These are phyloP conservation scores for Omphalotus olearius DNA, from an alignment of 1,284 basidiomycete species.

Conservation along the genomic window DNA sequence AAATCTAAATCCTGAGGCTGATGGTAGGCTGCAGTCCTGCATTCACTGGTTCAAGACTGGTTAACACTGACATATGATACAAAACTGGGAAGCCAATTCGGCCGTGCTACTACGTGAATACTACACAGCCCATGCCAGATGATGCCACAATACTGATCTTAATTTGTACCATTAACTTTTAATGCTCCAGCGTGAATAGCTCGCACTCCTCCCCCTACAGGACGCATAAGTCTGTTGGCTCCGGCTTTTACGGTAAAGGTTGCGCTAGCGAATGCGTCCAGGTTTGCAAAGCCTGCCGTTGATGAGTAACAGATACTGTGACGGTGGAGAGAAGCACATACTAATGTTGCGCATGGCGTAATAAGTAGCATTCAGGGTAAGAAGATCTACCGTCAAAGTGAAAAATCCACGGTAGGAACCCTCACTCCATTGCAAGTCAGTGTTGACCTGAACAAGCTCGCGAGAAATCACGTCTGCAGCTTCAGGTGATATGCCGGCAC, in stretches of 20 bases:
- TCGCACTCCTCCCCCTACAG: constrained; percentile 44
- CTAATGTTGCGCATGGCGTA: constrained; percentile 57
- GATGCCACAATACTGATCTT: neutral
- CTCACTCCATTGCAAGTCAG: constrained; percentile 62
- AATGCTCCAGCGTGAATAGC: constrained; percentile 36
- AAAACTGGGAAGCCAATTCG: no score
- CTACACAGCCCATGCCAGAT: no score
- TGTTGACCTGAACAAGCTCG: constrained; percentile 32
- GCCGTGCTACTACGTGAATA: no score
- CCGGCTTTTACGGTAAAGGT: constrained; percentile 41
- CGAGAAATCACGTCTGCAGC: constrained; percentile 38
- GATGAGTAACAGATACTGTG: neutral
- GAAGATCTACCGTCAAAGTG: constrained; percentile 43
- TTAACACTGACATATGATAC: no score
- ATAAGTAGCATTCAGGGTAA: constrained; percentile 49
- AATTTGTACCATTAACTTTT: constrained; percentile 13
- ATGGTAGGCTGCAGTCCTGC: no score
- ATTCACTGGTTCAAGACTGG: no score
- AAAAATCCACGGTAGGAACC: constrained; percentile 63
- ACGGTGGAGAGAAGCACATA: constrained; percentile 21
- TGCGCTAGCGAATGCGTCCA: constrained; percentile 46
- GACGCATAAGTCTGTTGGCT: constrained; percentile 48
- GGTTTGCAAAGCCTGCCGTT: constrained; percentile 31
- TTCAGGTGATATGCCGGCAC: constrained; percentile 35
- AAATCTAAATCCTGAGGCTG: no score